Conservation (phyloP, 768 basidiomycete species). For the Exidia glandulosa region DNA sequence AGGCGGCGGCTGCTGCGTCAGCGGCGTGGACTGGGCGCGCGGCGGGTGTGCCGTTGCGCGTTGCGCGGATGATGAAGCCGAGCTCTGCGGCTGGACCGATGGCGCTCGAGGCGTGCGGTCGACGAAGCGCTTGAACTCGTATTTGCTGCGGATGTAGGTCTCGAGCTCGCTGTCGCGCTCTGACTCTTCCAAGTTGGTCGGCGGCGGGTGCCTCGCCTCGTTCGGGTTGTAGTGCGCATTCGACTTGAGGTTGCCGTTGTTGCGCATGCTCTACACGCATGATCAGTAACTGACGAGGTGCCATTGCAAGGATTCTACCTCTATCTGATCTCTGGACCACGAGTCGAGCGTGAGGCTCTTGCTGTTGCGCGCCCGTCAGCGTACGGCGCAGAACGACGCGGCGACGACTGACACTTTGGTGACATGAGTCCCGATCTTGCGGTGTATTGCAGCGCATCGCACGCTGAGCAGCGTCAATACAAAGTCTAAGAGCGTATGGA, state of each 20-base stretch:
- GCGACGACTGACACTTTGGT: constrained; percentile 69
- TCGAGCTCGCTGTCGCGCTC: constrained; percentile 87
- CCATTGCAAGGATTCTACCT: constrained; percentile 36
- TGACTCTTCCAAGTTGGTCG: constrained; percentile 62
- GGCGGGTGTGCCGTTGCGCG: constrained; percentile 7
- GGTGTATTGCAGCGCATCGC: constrained; percentile 46
- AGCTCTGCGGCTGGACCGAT: constrained; percentile 11
- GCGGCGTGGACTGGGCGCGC: constrained; percentile 30
- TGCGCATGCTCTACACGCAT: constrained; percentile 54
- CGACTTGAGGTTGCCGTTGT: constrained; percentile 70
- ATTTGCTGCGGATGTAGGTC: constrained; percentile 80
- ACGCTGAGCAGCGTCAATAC: background rate
- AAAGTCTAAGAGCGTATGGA: background rate
- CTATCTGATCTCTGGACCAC: constrained; percentile 83
- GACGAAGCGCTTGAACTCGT: constrained; percentile 64
- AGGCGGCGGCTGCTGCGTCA: constrained; percentile 33
- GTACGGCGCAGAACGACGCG: background rate
- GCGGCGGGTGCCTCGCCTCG: constrained; percentile 71
- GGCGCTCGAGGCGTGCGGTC: constrained; percentile 19
- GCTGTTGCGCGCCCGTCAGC: constrained; percentile 28
- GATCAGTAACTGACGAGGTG: constrained; percentile 8
- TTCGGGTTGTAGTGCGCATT: constrained; percentile 78
- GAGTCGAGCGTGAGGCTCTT: constrained; percentile 84
- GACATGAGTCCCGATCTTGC: constrained; percentile 90
- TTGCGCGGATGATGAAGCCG: too few species aligned